phyloP scores from a whole-genome alignment of 1,284 basidiomycete genomes.

The Xerocomus minutiporus region DNA sequence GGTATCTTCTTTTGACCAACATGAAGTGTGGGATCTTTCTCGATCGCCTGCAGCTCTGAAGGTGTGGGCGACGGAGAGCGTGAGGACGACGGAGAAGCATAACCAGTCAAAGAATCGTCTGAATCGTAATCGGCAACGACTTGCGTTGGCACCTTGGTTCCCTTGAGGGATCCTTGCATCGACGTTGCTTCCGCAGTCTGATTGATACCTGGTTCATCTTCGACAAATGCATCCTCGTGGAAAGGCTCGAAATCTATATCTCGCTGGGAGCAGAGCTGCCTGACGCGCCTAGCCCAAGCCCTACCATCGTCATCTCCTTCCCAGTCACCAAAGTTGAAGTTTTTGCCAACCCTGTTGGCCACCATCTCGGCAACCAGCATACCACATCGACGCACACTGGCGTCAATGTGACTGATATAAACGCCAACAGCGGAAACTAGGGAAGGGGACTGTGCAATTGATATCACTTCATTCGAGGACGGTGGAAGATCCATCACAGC shows the following conservation, averaged over 20 bases:
- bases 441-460: conserved; percentile 49
- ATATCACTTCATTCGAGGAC: conserved; percentile 38
- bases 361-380: conserved; percentile 90
- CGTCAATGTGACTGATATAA: conserved; percentile 79
- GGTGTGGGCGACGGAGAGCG: conserved; percentile 76
- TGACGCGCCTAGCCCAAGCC: conserved; percentile 59
- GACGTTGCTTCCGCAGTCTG: not conserved
- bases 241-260: conserved; percentile 47
- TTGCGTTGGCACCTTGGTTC: not conserved
- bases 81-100: conserved; percentile 63
- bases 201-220: not conserved
- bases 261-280: conserved; percentile 46
- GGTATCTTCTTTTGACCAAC: conserved; percentile 61
- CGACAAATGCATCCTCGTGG: conserved; percentile 4
- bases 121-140: conserved; percentile 54
- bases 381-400: conserved; percentile 78
- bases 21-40: conserved; percentile 75
- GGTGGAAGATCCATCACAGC: conserved; percentile 56
- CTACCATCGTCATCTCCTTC: conserved; percentile 70
- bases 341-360: conserved; percentile 56
- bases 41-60: conserved; percentile 77
- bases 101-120: conserved; percentile 81
- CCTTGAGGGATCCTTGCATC: not conserved
- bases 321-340: conserved; percentile 81
- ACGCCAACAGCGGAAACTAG: conserved; percentile 73